Evolutionary conservation across 139 green algal genomes (phyloP).

Genomic region (Tetradesmus lagerheimii): DNA sequence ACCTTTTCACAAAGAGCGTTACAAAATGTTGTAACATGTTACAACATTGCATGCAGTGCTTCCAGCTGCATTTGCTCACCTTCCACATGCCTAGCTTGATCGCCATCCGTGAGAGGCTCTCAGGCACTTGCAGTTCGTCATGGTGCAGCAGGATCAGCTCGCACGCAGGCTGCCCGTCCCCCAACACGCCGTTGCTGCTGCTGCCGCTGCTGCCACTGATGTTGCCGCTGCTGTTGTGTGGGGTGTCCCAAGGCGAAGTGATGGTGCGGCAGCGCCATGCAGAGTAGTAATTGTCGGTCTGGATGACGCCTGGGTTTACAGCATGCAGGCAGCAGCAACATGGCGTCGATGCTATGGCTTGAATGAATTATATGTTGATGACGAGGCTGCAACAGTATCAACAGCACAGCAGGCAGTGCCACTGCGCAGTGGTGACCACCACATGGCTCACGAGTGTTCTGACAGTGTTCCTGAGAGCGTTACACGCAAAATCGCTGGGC

Average conservation of each 20-base stretch:
- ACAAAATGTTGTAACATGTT: too few relatives aligned
- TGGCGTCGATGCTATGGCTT: too few relatives aligned
- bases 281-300: slow-evolving; percentile 38
- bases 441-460: too few relatives aligned
- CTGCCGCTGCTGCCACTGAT: background rate
- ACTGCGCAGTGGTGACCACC: background rate
- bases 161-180: slow-evolving; percentile 21
- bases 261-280: slow-evolving; percentile 40
- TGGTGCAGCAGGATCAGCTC: slow-evolving; percentile 43
- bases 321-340: background rate
- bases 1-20: too few relatives aligned
- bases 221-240: background rate
- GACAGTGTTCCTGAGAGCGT: too few relatives aligned
- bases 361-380: too few relatives aligned
- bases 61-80: background rate
- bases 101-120: slow-evolving; percentile 20
- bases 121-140: slow-evolving; percentile 46
- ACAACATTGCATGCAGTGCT: too few relatives aligned
- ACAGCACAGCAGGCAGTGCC: background rate
- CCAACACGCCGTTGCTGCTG: background rate
- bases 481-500: too few relatives aligned
- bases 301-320: slow-evolving; percentile 27
- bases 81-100: slow-evolving; percentile 48
- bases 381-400: too few relatives aligned
- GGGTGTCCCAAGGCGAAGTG: slow-evolving; percentile 11